phyloP scores from a whole-genome alignment of 1,139 yeast genomes.

The Geotrichum restrictum region DNA sequence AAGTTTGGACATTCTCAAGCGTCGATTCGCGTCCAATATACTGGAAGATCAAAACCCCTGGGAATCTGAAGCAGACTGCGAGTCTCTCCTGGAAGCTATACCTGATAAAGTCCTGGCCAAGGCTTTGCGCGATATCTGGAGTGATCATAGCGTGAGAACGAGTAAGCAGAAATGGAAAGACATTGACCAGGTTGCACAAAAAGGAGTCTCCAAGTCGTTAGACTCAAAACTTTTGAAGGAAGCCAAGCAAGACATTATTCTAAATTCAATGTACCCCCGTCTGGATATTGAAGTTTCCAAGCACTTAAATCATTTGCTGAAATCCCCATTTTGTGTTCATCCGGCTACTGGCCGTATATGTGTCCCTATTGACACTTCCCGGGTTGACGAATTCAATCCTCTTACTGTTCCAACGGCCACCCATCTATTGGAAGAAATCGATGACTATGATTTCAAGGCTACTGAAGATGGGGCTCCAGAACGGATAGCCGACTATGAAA shows the following conservation, averaged over 20 bases:
- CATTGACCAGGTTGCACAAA: slow-evolving; percentile 57
- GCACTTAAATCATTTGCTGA: slow-evolving; percentile 84
- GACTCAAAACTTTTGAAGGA: slow-evolving; percentile 48
- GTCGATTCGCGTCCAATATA: slow-evolving; percentile 60
- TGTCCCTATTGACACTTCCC: slow-evolving; percentile 76
- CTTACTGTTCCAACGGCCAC: slow-evolving; percentile 72
- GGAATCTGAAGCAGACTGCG: slow-evolving; percentile 49
- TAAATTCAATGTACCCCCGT: slow-evolving; percentile 82
- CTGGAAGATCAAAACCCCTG: slow-evolving; percentile 87
- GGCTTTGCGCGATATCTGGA: slow-evolving; percentile 47
- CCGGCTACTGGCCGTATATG: slow-evolving; percentile 96
- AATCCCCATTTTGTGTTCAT: slow-evolving; percentile 97
- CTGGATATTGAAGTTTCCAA: slow-evolving; percentile 90
- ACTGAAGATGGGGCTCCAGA: slow-evolving; percentile 22
- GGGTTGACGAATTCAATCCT: slow-evolving; percentile 65
- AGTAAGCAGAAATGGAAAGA: slow-evolving; percentile 59
- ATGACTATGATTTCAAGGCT: slow-evolving; percentile 43
- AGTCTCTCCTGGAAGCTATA: slow-evolving; percentile 56
- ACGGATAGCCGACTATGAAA: slow-evolving; percentile 50
- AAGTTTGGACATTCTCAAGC: slow-evolving; percentile 63
- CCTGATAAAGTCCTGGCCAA: slow-evolving; percentile 57
- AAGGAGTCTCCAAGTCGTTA: slow-evolving; percentile 44
- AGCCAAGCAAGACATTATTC: slow-evolving; percentile 78
- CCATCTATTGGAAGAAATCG: slow-evolving; percentile 54
- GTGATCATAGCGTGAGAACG: slow-evolving; percentile 4